These are phyloP conservation scores for Yarrowia sp. DNA, from an alignment of 805 yeast species.

Conservation along the genomic window DNA sequence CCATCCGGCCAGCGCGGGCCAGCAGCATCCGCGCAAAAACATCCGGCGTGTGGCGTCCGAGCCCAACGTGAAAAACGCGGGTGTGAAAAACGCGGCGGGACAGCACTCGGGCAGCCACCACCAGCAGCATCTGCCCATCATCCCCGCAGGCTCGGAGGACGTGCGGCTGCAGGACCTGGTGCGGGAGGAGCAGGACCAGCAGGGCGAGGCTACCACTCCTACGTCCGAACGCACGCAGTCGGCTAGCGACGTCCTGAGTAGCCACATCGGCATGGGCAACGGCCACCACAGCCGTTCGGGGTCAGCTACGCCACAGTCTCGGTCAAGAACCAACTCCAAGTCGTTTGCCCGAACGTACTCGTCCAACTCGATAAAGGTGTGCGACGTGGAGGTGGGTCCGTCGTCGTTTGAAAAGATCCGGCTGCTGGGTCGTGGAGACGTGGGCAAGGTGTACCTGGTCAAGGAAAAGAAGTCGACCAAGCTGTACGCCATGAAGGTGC, in stretches of 20 bases:
- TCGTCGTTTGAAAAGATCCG: slow-evolving; percentile 84
- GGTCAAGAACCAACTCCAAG: slow-evolving; percentile 43
- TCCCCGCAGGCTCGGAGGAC: slow-evolving; percentile 13
- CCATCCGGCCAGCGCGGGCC: background rate
- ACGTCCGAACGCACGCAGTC: background rate
- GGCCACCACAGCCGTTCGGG: slow-evolving; percentile 9
- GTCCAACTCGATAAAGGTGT: slow-evolving; percentile 66
- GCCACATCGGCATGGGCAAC: background rate
- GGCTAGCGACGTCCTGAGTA: background rate
- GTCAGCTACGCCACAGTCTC: slow-evolving; percentile 25
- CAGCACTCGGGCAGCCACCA: background rate
- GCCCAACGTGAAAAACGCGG: slow-evolving; percentile 12
- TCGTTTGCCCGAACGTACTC: slow-evolving; percentile 63
- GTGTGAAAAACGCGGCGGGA: background rate
- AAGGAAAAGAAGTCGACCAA: slow-evolving; percentile 71
- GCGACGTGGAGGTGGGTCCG: slow-evolving; percentile 79
- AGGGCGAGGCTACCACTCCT: too few species aligned
- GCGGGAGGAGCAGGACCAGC: background rate
- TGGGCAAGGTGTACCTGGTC: slow-evolving; percentile 92
- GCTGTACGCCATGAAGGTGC: slow-evolving; percentile 87
- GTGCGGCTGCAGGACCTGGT: slow-evolving; percentile 18
- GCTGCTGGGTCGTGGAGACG: slow-evolving; percentile 95
- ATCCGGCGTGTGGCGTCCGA: slow-evolving; percentile 11
- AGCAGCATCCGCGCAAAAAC: slow-evolving; percentile 2
- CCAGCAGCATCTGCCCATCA: slow-evolving; percentile 12